Evolutionary conservation across 176 grass and related monocot species (phyloP).

Genomic region (Raddia distichophylla): DNA sequence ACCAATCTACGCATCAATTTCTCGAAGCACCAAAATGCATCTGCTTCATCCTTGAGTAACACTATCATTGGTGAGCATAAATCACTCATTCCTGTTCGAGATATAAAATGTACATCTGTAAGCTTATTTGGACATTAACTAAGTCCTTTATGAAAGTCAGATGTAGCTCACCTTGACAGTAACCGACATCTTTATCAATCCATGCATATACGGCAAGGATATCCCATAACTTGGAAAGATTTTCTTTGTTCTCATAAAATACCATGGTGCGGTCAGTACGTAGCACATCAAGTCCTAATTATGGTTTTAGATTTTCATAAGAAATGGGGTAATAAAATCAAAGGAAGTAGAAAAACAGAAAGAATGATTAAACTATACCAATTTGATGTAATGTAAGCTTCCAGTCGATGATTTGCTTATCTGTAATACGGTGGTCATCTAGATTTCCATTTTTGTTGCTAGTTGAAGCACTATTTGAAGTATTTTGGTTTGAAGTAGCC

Average conservation of each 20-base stretch:
- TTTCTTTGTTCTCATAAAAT: conserved; percentile 98
- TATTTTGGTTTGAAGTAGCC: conserved; percentile 55
- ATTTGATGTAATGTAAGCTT: conserved; percentile 99
- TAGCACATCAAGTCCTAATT: conserved; percentile 90
- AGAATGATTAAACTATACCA: conserved; percentile 46
- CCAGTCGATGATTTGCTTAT: conserved; percentile 93
- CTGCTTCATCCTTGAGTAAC: conserved; percentile 89
- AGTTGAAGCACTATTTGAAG: conserved; percentile 28
- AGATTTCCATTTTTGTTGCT: conserved; percentile 23
- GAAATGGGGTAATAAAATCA: conserved; percentile 7
- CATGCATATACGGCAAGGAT: conserved; percentile 96
- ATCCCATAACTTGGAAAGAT: conserved; percentile 98
- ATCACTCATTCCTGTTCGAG: conserved; percentile 93
- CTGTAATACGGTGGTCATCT: conserved; percentile 36
- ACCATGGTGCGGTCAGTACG: conserved; percentile 94
- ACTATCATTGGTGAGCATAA: conserved; percentile 99
- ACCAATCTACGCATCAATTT: conserved; percentile 98
- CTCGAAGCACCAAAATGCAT: conserved; percentile 99
- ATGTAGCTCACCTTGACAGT: conserved; percentile 85
- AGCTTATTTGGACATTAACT: conserved; percentile 31
- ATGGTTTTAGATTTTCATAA: conserved; percentile 35
- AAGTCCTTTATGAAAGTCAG: conserved; percentile 21
- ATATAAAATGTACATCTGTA: conserved; percentile 37
- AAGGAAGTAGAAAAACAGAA: conserved; percentile 39
- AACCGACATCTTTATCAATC: conserved; percentile 99